Base-by-base conservation (phyloP, 129 eudicot species). In the Flaveria ramosissima region DNA sequence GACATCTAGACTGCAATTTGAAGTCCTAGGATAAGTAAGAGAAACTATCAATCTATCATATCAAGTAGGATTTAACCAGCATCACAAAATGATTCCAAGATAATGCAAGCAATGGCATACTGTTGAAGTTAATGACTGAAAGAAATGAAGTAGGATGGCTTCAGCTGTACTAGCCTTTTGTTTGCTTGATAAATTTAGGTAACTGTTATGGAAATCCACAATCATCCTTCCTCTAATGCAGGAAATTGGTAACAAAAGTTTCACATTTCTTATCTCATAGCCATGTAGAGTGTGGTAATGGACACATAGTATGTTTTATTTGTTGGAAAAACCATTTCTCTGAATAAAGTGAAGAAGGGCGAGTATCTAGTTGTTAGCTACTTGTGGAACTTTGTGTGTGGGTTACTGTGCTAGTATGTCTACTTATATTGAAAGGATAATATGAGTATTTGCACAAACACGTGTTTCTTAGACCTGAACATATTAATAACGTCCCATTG, bases 141-240 rank as follows among this genome's bases (percentile, higher is more conserved):
- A 73, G 17, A 6, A 36, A 20, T 13, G 65, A 17, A 15, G 13
- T 70, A 30, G 51, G 30, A 9, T 72, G 63, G 27, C 3, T 24
- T 24, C 21, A 56, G 41, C 42, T 36, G 68, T 21, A 42, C 57
- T 45, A 60, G 78, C 70, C 16, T 74, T 30, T 61, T 47, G 15
- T 75, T 75, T 32, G 51, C 8, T 30, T 26, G 27, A 26, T 26
- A 26, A 26, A 1, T 26, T 1, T 26, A 1, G 27, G 27, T 26
- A 1, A 26, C 27, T 26, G 27, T 26, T 26, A 26, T 26, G 27
- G 27, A 26, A 26, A 1, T 26, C 27, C 27, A 26, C 27, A 26
- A 1, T 1, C 27, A 26, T 26, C 27, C 1, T 26, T 26, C 53
- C 57, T 14, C 16, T n/a, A 71, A 7, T 71, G 30, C 27, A 26